These are phyloP conservation scores for Ganoderma multipileum DNA, from an alignment of 1,284 basidiomycete species.

Conservation along the genomic window DNA sequence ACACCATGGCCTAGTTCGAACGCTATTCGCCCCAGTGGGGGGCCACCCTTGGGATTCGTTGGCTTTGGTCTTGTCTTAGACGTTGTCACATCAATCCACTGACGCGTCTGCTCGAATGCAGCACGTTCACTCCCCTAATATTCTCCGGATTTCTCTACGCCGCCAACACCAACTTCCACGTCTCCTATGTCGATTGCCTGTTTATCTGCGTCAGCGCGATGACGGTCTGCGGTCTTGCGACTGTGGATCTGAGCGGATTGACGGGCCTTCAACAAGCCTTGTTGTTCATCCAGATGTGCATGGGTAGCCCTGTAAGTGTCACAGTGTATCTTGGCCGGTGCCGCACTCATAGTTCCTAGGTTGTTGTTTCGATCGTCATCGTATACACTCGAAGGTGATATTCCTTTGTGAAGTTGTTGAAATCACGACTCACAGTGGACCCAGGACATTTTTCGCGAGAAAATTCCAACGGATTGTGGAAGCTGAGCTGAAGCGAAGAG, in stretches of 20 bases:
- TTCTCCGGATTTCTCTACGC: slow-evolving; percentile 79
- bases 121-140: slow-evolving; percentile 77
- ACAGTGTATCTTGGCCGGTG: neutral
- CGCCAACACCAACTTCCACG: slow-evolving; percentile 69
- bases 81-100: neutral
- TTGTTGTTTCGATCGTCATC: slow-evolving; percentile 75
- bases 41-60: neutral
- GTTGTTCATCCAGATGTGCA: slow-evolving; percentile 74
- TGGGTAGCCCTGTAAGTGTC: slow-evolving; percentile 67
- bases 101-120: slow-evolving; percentile 39
- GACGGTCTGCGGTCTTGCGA: slow-evolving; percentile 80
- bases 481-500: slow-evolving; percentile 47
- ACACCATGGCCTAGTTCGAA: neutral
- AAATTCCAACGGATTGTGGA: slow-evolving; percentile 76
- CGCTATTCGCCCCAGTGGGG: neutral
- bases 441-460: slow-evolving; percentile 77
- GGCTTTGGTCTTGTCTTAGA: neutral
- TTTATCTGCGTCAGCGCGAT: slow-evolving; percentile 82
- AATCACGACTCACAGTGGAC: neutral
- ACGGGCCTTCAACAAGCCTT: slow-evolving; percentile 82
- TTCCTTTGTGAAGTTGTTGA: neutral
- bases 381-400: slow-evolving; percentile 69
- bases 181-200: slow-evolving; percentile 77
- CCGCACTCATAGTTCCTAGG: slow-evolving; percentile 43
- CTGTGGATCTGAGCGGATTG: slow-evolving; percentile 75